Evolutionary conservation across 805 yeast species (phyloP).

Genomic region (Ogataea glucozyma): DNA sequence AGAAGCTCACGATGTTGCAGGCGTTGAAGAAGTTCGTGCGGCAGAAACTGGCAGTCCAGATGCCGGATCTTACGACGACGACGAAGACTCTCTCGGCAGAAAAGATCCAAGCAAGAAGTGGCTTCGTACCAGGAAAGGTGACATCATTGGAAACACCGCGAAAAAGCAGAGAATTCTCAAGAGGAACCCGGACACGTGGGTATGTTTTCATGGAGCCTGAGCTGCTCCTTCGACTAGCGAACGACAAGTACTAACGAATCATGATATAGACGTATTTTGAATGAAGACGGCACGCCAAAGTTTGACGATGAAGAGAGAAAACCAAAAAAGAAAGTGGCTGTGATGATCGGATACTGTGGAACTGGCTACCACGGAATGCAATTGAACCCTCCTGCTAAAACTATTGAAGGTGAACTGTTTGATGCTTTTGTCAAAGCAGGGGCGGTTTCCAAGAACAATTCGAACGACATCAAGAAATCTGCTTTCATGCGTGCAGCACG

Average conservation of each 20-base stretch:
- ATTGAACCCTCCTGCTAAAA: conserved; percentile 79
- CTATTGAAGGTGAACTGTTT: conserved; percentile 89
- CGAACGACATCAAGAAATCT: conserved; percentile 83
- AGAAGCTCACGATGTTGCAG: conserved; percentile 7
- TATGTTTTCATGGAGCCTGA: conserved; percentile 44
- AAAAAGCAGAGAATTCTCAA: conserved; percentile 33
- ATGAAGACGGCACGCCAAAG: conserved; percentile 62
- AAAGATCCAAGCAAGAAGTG: conserved; percentile 23
- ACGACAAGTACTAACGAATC: conserved; percentile 9
- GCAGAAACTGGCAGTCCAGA: conserved; percentile 7
- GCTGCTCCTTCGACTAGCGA: no score
- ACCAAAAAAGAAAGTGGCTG: conserved; percentile 89
- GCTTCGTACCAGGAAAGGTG: conserved; percentile 32
- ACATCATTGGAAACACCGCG: conserved; percentile 27
- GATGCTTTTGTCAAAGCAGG: conserved; percentile 83
- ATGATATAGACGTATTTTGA: conserved; percentile 45
- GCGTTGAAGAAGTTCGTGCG: conserved; percentile 12
- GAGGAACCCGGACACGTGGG: conserved; percentile 52
- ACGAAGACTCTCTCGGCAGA: conserved; percentile 14
- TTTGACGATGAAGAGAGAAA: conserved; percentile 55
- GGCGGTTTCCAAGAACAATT: conserved; percentile 82
- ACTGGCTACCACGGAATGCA: conserved; percentile 98
- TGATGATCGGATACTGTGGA: conserved; percentile 92
- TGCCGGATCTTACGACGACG: conserved; percentile 13
- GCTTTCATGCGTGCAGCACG: conserved; percentile 87